These are phyloP conservation scores for Gossypium lobatum DNA, from an alignment of 441 rosid species.

Conservation along the genomic window DNA sequence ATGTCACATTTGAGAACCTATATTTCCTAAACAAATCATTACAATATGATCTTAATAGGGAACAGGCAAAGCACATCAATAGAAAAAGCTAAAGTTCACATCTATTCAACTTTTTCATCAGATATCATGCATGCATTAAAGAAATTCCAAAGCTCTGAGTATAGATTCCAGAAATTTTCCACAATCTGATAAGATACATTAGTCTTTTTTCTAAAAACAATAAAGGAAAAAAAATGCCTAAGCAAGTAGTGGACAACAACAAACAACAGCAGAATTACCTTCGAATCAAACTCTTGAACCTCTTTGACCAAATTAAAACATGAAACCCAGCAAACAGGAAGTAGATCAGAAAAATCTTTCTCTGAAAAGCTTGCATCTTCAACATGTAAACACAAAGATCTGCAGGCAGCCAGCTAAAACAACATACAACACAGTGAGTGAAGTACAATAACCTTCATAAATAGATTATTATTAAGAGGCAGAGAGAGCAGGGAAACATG, in stretches of 20 bases:
- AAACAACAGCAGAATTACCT: conserved; percentile 39
- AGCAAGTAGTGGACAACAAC: background rate
- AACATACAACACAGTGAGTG: conserved; percentile 27
- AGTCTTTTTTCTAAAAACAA: background rate
- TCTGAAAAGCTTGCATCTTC: conserved; percentile 96
- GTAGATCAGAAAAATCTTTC: conserved; percentile 70
- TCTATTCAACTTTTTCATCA: conserved; percentile 4
- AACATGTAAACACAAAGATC: conserved; percentile 81
- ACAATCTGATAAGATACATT: background rate
- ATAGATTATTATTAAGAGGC: conserved; percentile 3
- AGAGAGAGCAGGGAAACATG: background rate
- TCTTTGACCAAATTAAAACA: conserved; percentile 91
- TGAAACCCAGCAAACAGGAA: conserved; percentile 82
- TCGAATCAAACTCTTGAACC: conserved; percentile 97
- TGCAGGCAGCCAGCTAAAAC: conserved; percentile 88
- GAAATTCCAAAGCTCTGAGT: background rate
- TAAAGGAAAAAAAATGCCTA: background rate
- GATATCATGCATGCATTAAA: background rate
- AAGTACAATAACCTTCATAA: background rate
- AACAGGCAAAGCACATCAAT: background rate
- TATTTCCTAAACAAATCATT: background rate
- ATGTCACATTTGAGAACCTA: background rate
- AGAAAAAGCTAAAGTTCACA: background rate
- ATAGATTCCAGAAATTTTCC: background rate
- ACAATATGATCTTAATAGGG: background rate